Percentiles rank a stretch among this genome's conserved stretches.
Conservation (phyloP, 306 rosid species). For the Notholithocarpus densiflorus region DNA sequence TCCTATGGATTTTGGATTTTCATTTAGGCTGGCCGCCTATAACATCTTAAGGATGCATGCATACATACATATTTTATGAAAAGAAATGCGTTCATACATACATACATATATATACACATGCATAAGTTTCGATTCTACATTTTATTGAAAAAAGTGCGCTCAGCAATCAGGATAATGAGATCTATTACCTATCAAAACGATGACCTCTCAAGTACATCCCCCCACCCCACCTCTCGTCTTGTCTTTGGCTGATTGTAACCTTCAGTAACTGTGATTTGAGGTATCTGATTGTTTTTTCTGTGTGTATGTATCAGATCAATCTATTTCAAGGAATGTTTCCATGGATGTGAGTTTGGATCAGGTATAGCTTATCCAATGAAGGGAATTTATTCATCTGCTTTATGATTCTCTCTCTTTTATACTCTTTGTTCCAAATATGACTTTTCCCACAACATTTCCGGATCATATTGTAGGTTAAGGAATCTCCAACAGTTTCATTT, state of each 20-base stretch:
- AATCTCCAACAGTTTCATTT: conserved; percentile 45
- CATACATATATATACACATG: too few relatives aligned
- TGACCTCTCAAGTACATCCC: neutral
- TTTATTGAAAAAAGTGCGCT: neutral
- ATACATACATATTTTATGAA: too few relatives aligned
- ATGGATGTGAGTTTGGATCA: conserved; percentile 65
- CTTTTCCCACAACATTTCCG: neutral
- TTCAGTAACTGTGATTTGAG: neutral
- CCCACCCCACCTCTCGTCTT: neutral
- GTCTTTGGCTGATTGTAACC: neutral
- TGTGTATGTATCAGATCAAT: conserved; percentile 54
- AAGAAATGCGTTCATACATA: too few relatives aligned
- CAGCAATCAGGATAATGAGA: neutral
- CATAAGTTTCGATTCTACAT: too few relatives aligned
- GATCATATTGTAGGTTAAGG: conserved; percentile 54
- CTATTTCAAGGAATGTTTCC: conserved; percentile 60
- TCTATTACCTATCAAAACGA: neutral
- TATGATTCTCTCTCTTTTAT: conserved; percentile 7
- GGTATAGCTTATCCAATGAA: conserved; percentile 43
- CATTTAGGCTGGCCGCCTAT: neutral
- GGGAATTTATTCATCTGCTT: conserved; percentile 7
- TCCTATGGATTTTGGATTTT: neutral
- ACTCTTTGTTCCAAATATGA: neutral
- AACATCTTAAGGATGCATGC: too few relatives aligned
- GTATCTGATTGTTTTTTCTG: conserved; percentile 22